Evolutionary conservation across 2,329 filamentous ascomycete genomes (phyloP).

Genomic region (Didymella pomorum): DNA sequence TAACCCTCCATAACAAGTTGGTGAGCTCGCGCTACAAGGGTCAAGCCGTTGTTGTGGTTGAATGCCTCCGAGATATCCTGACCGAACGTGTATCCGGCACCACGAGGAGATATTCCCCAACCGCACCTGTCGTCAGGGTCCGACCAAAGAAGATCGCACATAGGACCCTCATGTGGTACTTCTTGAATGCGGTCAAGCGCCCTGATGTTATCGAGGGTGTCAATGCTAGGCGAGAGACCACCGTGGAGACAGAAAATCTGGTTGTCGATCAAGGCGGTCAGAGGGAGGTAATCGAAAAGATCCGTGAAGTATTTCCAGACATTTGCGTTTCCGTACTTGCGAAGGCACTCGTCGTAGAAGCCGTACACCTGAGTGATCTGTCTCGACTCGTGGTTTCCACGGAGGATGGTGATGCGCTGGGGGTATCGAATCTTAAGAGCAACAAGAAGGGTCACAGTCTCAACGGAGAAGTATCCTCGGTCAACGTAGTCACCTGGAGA

Average conservation of each 20-base stretch:
- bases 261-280: slow-evolving; percentile 77
- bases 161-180: slow-evolving; percentile 78
- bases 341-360: slow-evolving; percentile 79
- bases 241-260: slow-evolving; percentile 78
- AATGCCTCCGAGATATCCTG: slow-evolving; percentile 99
- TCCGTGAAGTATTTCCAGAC: slow-evolving; percentile 83
- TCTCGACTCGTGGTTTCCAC: slow-evolving; percentile 84
- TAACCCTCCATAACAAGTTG: slow-evolving; percentile 99
- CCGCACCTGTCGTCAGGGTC: slow-evolving; percentile 96
- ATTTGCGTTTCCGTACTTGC: slow-evolving; percentile 79
- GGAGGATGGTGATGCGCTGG: slow-evolving; percentile 95
- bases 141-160: slow-evolving; percentile 79
- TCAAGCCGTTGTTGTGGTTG: slow-evolving; percentile 98
- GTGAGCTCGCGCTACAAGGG: slow-evolving; percentile 93
- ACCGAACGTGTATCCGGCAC: slow-evolving; percentile 93
- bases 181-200: slow-evolving; percentile 65
- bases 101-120: slow-evolving; percentile 94
- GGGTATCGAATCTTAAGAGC: slow-evolving; percentile 98
- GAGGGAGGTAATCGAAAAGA: slow-evolving; percentile 78
- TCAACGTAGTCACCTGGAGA: slow-evolving; percentile 91
- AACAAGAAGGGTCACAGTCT: slow-evolving; percentile 95
- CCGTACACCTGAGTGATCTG: slow-evolving; percentile 82
- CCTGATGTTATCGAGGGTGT: slow-evolving; percentile 75
- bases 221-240: slow-evolving; percentile 74
- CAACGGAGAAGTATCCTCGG: slow-evolving; percentile 97